phyloP scores from a whole-genome alignment of 2,329 filamentous ascomycete species.

The Trichoderma guizhouense region DNA sequence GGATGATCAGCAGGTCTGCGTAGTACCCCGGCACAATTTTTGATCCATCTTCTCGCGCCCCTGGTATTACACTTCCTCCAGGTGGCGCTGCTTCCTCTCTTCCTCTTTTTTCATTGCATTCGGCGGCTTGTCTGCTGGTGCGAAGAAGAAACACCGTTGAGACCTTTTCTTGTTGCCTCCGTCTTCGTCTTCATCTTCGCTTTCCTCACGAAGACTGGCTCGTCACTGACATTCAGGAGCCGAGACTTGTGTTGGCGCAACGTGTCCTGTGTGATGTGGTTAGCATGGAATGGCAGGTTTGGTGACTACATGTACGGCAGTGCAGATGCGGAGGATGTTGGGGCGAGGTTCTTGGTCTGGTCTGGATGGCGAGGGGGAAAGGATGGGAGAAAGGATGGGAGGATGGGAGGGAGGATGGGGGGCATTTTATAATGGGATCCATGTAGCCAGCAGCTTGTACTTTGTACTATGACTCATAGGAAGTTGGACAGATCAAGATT shows the following conservation, averaged over 20 bases:
- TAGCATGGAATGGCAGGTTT: not conserved
- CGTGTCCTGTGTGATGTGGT: not conserved
- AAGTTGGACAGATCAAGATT: not conserved
- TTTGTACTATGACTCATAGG: not conserved
- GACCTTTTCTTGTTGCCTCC: not conserved
- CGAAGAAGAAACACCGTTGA: not conserved
- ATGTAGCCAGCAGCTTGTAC: not conserved
- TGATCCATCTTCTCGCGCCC: not conserved
- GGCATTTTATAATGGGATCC: not conserved
- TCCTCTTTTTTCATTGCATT: constrained; percentile 2
- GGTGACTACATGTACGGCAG: not conserved
- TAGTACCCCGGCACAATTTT: not conserved
- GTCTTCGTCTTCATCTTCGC: not conserved
- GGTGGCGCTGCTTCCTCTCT: not conserved
- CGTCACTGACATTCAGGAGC: not conserved
- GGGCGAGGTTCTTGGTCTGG: not conserved
- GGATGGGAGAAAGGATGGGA: not conserved
- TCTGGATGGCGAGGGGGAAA: not conserved
- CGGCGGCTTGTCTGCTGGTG: not conserved
- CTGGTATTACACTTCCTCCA: constrained; percentile 7
- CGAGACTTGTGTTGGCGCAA: not conserved
- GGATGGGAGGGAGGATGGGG: not conserved
- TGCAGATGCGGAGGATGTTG: not conserved
- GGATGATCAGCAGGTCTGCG: not conserved
- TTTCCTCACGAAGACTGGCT: not conserved